Percentiles rank a stretch among this genome's conserved stretches.
These are phyloP conservation scores for Porodaedalea pini DNA, from an alignment of 1,284 basidiomycete genomes.

Conservation along the genomic window DNA sequence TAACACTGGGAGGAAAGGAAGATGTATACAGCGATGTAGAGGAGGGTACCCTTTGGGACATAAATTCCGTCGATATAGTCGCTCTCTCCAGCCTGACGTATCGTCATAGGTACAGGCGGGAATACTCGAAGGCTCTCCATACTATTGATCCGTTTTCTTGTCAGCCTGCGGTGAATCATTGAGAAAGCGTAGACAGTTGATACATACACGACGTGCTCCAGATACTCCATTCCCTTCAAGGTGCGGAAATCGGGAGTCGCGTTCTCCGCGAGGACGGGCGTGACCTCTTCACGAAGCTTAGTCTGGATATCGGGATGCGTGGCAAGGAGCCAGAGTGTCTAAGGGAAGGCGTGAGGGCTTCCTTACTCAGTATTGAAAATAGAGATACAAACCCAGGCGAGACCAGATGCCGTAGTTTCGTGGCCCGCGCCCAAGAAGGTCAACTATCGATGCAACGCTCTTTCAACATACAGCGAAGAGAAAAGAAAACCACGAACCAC, in stretches of 20 bases:
- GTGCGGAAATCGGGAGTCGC: constrained; percentile 42
- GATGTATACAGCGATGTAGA: constrained; percentile 42
- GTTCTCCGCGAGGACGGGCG: constrained; percentile 34
- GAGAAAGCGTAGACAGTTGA: not conserved
- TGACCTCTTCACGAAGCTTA: constrained; percentile 42
- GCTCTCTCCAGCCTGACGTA: constrained; percentile 40
- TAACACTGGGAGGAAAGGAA: not conserved
- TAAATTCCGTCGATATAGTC: constrained; percentile 42
- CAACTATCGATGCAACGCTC: constrained; percentile 29
- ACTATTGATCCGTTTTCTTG: constrained; percentile 20
- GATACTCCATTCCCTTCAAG: constrained; percentile 43
- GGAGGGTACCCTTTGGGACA: constrained; percentile 45
- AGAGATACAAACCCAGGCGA: constrained; percentile 40
- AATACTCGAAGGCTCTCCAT: constrained; percentile 40
- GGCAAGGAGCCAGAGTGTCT: constrained; percentile 41
- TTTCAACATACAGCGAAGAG: no score
- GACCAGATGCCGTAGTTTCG: constrained; percentile 47
- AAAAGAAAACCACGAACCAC: constrained; percentile 33
- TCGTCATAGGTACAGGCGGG: constrained; percentile 46
- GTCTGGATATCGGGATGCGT: constrained; percentile 36
- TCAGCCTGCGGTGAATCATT: not conserved
- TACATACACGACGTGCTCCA: constrained; percentile 47
- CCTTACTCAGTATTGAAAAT: not conserved
- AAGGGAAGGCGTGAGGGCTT: not conserved
- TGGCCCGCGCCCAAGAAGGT: constrained; percentile 52